Base-by-base conservation (phyloP, 1,284 basidiomycete genomes). In the Marasmius tenuissimus region DNA sequence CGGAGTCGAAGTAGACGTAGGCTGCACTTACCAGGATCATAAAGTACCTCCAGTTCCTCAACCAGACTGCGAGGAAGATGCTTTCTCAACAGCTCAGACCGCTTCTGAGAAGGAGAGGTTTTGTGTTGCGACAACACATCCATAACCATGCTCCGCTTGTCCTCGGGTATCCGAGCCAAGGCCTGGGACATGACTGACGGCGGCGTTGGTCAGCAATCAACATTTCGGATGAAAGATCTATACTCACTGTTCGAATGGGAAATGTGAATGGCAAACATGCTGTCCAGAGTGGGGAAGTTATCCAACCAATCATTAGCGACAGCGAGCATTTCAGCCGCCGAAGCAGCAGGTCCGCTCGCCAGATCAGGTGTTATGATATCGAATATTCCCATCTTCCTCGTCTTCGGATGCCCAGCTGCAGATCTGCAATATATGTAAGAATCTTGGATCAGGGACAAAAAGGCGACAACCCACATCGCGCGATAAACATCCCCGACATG, bases 351-450 rank as follows among this genome's bases (percentile, higher is more conserved):
- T 4, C 89, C 88, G 45, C 74, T 80, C 48, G 76, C 76, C 27
- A 88, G 68, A 70, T 93, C 91, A 0, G 86, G 85, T 4, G 89
- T 89, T 61, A 93, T 90, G 58, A 93, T 91, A 71, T 93, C 91
- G 64, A 92, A 87, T 9, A 91, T 81, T 0, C 91, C 91, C 1
- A 87, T 87, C 68, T 91, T 92, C 58, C 81, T 79, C 42, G 82
- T 78, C 63, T 83, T 84, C 0, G 91, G 91, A 71, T 93, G 92
- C 2, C 90, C 91, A 2, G 87, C 78, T 33, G 85, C 80, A 27
- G 81, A 70, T 63, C 89, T 91, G 65, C 3, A 39, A 37, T 47
- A 20, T 63, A 61, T 20, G 61, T 40, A 16, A 18, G 48, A 48
- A 34, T 18, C 47, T 48, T 58, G 52, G 35, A 4, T 56, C 37